Evolutionary conservation across 805 yeast species (phyloP).

Genomic region (Suhomyces sp.): DNA sequence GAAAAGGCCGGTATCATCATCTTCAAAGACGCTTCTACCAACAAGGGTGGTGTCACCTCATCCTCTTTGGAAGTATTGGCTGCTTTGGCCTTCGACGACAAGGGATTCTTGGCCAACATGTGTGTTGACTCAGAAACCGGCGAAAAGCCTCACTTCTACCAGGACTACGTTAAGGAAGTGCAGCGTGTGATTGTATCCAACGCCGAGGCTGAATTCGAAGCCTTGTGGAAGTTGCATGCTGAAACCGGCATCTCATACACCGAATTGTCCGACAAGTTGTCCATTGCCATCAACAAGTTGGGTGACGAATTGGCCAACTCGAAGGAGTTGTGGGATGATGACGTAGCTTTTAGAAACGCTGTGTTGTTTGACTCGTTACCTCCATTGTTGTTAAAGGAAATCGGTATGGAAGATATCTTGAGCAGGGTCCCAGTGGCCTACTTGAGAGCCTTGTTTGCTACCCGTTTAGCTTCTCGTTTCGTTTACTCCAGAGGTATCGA

Average conservation of each 20-base stretch:
- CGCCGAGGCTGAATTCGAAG: slow-evolving; percentile 82
- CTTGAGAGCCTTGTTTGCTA: slow-evolving; percentile 83
- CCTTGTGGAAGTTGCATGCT: slow-evolving; percentile 75
- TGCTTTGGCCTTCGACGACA: slow-evolving; percentile 86
- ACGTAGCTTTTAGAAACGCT: slow-evolving; percentile 68
- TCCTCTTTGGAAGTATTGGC: slow-evolving; percentile 94
- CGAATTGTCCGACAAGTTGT: slow-evolving; percentile 76
- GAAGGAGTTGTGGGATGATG: slow-evolving; percentile 81
- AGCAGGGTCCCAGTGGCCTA: slow-evolving; percentile 83
- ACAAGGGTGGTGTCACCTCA: slow-evolving; percentile 98
- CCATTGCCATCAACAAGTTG: slow-evolving; percentile 77
- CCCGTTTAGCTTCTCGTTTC: slow-evolving; percentile 78
- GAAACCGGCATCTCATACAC: slow-evolving; percentile 61
- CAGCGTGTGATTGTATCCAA: slow-evolving; percentile 72
- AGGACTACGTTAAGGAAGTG: slow-evolving; percentile 78
- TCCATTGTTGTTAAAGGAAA: slow-evolving; percentile 58
- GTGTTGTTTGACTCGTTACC: slow-evolving; percentile 81
- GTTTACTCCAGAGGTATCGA: slow-evolving; percentile 80
- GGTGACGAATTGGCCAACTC: slow-evolving; percentile 83
- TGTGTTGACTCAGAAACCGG: slow-evolving; percentile 58
- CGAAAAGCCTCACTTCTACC: slow-evolving; percentile 68
- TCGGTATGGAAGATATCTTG: slow-evolving; percentile 66
- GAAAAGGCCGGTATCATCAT: slow-evolving; percentile 85
- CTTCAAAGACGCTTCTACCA: slow-evolving; percentile 94
- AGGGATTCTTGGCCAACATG: slow-evolving; percentile 75